A percentile compares a stretch with the other conserved stretches of the same genome.
Evolutionary conservation across 129 eudicot species (phyloP).

Genomic region (Kitagawia praeruptora): DNA sequence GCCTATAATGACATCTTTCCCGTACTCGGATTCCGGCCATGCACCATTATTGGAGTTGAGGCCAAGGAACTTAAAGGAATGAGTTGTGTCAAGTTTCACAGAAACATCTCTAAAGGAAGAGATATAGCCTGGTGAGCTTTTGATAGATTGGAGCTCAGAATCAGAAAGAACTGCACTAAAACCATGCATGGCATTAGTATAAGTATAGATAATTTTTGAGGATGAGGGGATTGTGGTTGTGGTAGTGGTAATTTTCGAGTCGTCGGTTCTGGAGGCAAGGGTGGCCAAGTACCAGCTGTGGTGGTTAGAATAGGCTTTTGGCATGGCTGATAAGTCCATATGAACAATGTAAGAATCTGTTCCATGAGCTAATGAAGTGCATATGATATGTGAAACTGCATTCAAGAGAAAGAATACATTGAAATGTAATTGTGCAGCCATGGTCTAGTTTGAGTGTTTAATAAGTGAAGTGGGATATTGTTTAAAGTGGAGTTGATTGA

Average conservation of each 20-base stretch:
- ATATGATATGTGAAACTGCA: conserved; percentile 3
- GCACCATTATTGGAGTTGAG: conserved; percentile 42
- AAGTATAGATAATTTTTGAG: conserved; percentile 46
- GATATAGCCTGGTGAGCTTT: conserved; percentile 46
- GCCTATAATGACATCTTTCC: conserved; percentile 64
- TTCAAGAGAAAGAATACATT: conserved; percentile 27
- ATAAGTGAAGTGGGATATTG: conserved; percentile 16
- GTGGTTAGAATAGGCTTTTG: conserved; percentile 53
- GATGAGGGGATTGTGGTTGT: conserved; percentile 17
- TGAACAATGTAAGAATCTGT: conserved; percentile 58
- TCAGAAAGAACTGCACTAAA: conserved; percentile 61
- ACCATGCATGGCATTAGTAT: conserved; percentile 62
- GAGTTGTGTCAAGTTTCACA: conserved; percentile 55
- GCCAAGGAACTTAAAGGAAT: conserved; percentile 60
- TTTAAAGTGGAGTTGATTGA: conserved; percentile 10
- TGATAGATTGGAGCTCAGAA: conserved; percentile 43
- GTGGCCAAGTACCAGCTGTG: conserved; percentile 66
- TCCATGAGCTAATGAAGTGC: conserved; percentile 13
- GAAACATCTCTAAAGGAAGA: conserved; percentile 30
- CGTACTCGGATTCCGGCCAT: conserved; percentile 46
- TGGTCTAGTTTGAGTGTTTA: conserved; percentile 2
- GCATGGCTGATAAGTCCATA: conserved; percentile 76
- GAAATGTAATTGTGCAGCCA: conserved; percentile 33
- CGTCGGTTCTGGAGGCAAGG: conserved; percentile 31
- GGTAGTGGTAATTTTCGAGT: neutral